These are phyloP conservation scores for Periconia sp. DNA, from an alignment of 2,329 filamentous ascomycete species.

Conservation along the genomic window DNA sequence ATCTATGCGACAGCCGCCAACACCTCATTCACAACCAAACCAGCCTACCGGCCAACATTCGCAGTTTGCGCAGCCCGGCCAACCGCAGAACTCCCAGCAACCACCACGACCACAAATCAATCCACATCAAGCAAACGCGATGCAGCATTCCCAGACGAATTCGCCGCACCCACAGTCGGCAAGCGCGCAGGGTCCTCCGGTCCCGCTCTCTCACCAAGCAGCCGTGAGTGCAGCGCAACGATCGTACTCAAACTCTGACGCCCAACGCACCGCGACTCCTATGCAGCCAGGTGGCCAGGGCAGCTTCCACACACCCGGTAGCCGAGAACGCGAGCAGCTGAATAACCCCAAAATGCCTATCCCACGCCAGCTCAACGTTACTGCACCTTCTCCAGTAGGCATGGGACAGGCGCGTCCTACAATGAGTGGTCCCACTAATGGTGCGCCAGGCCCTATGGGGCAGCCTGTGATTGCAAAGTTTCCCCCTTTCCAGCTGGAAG, in stretches of 20 bases:
- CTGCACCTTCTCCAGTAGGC: conserved; percentile 74
- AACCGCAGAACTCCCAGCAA: conserved; percentile 36
- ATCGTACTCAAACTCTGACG: conserved; percentile 43
- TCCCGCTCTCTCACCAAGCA: conserved; percentile 52
- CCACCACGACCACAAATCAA: conserved; percentile 44
- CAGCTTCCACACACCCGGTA: conserved; percentile 40
- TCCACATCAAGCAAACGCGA: conserved; percentile 41
- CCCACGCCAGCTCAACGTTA: conserved; percentile 77
- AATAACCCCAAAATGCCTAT: conserved; percentile 76
- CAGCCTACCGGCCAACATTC: conserved; percentile 35
- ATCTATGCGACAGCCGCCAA: conserved; percentile 33
- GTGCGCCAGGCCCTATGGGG: conserved; percentile 80
- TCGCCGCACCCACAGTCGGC: conserved; percentile 47
- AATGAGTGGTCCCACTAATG: conserved; percentile 76
- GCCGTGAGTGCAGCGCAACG: conserved; percentile 51
- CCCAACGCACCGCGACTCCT: conserved; percentile 41
- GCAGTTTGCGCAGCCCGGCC: conserved; percentile 33
- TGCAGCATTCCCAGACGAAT: conserved; percentile 42
- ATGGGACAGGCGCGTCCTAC: conserved; percentile 81
- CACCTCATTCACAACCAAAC: conserved; percentile 34
- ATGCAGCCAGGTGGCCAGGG: conserved; percentile 38
- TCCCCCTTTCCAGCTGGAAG: conserved; percentile 84
- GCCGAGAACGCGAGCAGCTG: conserved; percentile 45
- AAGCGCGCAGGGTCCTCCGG: conserved; percentile 38
- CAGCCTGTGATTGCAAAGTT: conserved; percentile 85